Percentiles rank a stretch among this genome's conserved stretches.
Evolutionary conservation across 192 early-diverging fungal species (phyloP).

Genomic region (Allomyces javanicus): DNA sequence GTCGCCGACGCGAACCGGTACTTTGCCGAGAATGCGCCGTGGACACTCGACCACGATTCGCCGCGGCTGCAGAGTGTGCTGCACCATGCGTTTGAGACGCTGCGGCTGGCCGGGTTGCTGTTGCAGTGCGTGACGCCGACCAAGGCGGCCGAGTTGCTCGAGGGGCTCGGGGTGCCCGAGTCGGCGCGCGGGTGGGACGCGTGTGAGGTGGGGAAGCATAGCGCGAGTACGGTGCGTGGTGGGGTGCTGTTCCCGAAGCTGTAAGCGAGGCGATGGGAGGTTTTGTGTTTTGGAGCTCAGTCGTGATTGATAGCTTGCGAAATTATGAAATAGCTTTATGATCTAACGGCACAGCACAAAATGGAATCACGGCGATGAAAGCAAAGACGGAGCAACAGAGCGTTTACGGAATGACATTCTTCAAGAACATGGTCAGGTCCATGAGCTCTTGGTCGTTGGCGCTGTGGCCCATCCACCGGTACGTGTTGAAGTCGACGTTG

Average conservation of each 20-base stretch:
- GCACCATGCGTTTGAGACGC: slow-evolving; percentile 54
- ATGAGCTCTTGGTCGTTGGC: slow-evolving; percentile 40
- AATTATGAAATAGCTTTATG: too few species aligned
- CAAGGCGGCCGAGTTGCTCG: slow-evolving; percentile 44
- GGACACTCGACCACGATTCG: slow-evolving; percentile 44
- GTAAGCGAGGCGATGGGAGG: neutral
- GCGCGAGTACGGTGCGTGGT: neutral
- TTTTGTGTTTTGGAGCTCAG: too few species aligned
- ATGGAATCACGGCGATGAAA: too few species aligned
- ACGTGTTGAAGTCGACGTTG: slow-evolving; percentile 51
- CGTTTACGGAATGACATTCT: slow-evolving; percentile 5
- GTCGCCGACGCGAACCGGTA: slow-evolving; percentile 53
- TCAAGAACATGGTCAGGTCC: slow-evolving; percentile 48
- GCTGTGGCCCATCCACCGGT: slow-evolving; percentile 62
- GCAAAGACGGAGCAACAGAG: too few species aligned
- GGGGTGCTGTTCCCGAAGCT: neutral
- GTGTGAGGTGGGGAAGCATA: neutral
- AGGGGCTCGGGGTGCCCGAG: slow-evolving; percentile 31
- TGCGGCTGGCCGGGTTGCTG: slow-evolving; percentile 48
- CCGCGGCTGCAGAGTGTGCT: slow-evolving; percentile 39
- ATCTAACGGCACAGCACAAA: too few species aligned
- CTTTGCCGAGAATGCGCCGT: slow-evolving; percentile 52
- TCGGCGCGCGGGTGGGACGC: slow-evolving; percentile 34
- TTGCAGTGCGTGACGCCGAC: slow-evolving; percentile 73
- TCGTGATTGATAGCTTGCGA: too few species aligned